Evolutionary conservation across 2,329 filamentous ascomycete species (phyloP), one percentile per base, ranked within the genome.

Genomic region (Blastomyces gilchristii): DNA sequence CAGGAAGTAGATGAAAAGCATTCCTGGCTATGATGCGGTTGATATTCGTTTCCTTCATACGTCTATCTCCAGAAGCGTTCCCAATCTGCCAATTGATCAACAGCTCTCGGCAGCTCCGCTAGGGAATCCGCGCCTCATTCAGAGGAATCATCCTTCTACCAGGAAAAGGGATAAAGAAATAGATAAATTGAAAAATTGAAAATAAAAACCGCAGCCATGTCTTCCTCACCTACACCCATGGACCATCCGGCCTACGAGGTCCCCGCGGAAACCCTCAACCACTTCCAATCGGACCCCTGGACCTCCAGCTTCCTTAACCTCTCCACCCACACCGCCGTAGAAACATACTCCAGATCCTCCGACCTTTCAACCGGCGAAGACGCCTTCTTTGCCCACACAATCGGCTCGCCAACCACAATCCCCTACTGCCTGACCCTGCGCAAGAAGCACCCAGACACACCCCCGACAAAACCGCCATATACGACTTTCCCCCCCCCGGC

Each of bases 301-400:
- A 69, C 71, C 50, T 66, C 69, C 22, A 67, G 67, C 9, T 69
- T 74, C 37, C 69, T 77, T 61, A 66, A 71, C 53, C 71, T 71
- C 22, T 65, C 71, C 25, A 69, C 74, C 64, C 78, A 78, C 68
- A 70, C 68, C 56, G 67, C 74, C 39, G 73, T 78, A 61, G 68
- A 69, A 53, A 78, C 76, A 56, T 74, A 73, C 65, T 76, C 76
- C 1, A 74, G 78, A 12, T 69, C 69, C 12, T 67, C 70, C 65
- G 79, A 79, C 65, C 69, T 72, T 9, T 64, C 69, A 43, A 72
- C 72, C 11, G 76, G 77, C 56, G 78, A 79, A 71, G 77, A 80
- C 63, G 73, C 73, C 61, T 79, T 74, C 69, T 76, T 79, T 63
- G 70, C 73, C 9, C 66, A 69, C 39, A 79, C 77, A 0, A 67